Conservation (phyloP, 1,139 yeast genomes). For the Blastobotrys ciferrii region DNA sequence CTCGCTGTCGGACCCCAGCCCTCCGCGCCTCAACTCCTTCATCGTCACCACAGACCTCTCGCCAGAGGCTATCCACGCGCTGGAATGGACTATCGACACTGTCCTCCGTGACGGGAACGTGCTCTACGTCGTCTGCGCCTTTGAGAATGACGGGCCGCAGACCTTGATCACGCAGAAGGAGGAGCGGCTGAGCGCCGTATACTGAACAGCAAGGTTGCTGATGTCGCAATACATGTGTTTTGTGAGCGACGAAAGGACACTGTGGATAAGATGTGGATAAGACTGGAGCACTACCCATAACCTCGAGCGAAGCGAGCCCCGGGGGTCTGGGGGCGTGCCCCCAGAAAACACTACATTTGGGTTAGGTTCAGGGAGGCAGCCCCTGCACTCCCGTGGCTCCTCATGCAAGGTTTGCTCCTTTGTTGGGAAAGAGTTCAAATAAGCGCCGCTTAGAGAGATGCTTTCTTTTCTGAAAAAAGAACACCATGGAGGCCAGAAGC, state of each 20-base stretch:
- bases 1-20: slow-evolving; percentile 44
- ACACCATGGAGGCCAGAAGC: too few relatives aligned
- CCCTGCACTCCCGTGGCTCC: too few relatives aligned
- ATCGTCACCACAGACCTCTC: slow-evolving; percentile 78
- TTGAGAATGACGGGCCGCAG: slow-evolving; percentile 59
- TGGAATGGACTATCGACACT: slow-evolving; percentile 89
- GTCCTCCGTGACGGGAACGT: slow-evolving; percentile 83
- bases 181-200: slow-evolving; percentile 55
- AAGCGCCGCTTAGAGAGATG: too few relatives aligned
- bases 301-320: too few relatives aligned
- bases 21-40: slow-evolving; percentile 62
- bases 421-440: too few relatives aligned
- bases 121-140: slow-evolving; percentile 72
- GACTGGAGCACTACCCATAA: too few relatives aligned
- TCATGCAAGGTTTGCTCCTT: too few relatives aligned
- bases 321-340: too few relatives aligned
- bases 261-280: slow-evolving; percentile 54
- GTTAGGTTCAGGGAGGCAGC: too few relatives aligned
- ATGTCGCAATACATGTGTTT: slow-evolving; percentile 59
- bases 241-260: slow-evolving; percentile 63
- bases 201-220: slow-evolving; percentile 61
- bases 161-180: slow-evolving; percentile 32
- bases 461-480: too few relatives aligned
- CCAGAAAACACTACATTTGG: too few relatives aligned
- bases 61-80: slow-evolving; percentile 80